Evolutionary conservation across 1,139 yeast genomes (phyloP).

Genomic region (Hyphopichia wangnamkhiaoensis): DNA sequence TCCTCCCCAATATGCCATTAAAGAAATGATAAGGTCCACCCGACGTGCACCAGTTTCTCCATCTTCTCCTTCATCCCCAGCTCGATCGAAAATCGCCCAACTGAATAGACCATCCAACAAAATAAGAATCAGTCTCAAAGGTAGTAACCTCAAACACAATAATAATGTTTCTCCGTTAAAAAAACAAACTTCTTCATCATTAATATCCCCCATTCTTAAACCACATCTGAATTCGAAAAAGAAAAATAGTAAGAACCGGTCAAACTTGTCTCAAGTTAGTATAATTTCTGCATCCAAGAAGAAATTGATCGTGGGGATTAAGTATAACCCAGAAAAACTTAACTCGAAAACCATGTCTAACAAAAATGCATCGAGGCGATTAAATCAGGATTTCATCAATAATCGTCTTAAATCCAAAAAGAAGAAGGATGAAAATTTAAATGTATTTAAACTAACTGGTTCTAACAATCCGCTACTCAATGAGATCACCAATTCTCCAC

Average conservation of each 20-base stretch:
- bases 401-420: neutral
- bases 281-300: neutral
- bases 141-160: neutral
- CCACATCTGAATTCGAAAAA: neutral
- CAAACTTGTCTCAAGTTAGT: neutral
- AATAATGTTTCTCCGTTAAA: neutral
- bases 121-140: neutral
- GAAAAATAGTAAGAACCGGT: neutral
- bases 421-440: neutral
- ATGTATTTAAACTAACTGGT: neutral
- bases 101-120: neutral
- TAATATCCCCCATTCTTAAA: neutral
- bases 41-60: neutral
- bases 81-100: neutral
- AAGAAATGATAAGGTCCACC: constrained; percentile 1
- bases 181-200: neutral
- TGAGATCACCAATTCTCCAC: neutral
- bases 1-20: neutral
- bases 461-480: neutral
- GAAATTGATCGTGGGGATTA: neutral
- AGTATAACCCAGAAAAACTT: neutral
- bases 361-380: neutral
- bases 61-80: neutral
- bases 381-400: neutral
- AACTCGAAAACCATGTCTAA: neutral